Percentiles rank a stretch among this genome's conserved stretches.
These are phyloP conservation scores for Plenodomus lindquistii DNA, from an alignment of 2,329 filamentous ascomycete genomes.

Conservation along the genomic window DNA sequence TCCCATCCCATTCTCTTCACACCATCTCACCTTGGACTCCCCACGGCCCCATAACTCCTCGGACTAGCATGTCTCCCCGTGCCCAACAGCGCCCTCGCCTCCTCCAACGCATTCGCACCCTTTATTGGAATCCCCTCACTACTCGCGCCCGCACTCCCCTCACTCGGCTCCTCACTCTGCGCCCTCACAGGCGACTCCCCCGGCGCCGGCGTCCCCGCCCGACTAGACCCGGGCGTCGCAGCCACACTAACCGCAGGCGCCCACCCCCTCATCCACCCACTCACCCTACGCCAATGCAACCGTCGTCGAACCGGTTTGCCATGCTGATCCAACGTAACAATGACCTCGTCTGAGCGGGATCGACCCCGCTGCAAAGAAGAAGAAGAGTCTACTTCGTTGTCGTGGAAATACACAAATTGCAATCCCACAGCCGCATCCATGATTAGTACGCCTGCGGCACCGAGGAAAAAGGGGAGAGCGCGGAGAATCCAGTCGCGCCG, in stretches of 20 bases:
- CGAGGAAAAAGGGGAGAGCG: constrained; percentile 67
- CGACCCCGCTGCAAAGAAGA: constrained; percentile 25
- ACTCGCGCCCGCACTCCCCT: constrained; percentile 16
- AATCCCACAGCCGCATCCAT: constrained; percentile 66
- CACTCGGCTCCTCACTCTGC: constrained; percentile 2
- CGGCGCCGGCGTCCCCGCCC: constrained; percentile 32
- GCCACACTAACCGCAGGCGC: constrained; percentile 56
- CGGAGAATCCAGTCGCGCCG: constrained; percentile 60
- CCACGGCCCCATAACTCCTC: constrained; percentile 36
- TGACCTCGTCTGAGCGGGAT: constrained; percentile 48
- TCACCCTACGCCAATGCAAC: constrained; percentile 61
- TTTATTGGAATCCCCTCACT: constrained; percentile 23
- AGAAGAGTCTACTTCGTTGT: constrained; percentile 28
- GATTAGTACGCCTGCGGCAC: constrained; percentile 65
- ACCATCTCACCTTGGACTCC: constrained; percentile 11
- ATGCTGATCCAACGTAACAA: constrained; percentile 49
- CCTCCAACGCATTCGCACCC: constrained; percentile 30
- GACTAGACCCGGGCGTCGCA: constrained; percentile 37
- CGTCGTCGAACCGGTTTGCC: constrained; percentile 36
- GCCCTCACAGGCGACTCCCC: constrained; percentile 17
- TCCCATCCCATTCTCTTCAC: constrained; percentile 40
- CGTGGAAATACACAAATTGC: constrained; percentile 65
- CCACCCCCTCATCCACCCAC: constrained; percentile 70
- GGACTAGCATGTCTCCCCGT: constrained; percentile 40
- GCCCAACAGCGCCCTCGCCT: constrained; percentile 42